Evolutionary conservation across 1,284 basidiomycete species (phyloP).

Genomic region (Moesziomyces parantarcticus): DNA sequence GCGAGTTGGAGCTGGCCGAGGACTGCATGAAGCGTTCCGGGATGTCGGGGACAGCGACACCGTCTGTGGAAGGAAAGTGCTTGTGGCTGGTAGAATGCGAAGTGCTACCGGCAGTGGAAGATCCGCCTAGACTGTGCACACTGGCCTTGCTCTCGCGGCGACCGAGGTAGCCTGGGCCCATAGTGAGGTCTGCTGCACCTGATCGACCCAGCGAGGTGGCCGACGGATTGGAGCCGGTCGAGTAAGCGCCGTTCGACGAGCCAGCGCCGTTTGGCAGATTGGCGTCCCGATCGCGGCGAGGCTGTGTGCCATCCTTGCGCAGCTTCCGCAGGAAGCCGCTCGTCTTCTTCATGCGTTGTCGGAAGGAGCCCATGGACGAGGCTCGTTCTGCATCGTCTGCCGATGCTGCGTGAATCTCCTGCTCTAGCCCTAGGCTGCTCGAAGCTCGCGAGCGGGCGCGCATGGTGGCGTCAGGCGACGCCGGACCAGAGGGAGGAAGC

Average conservation of each 20-base stretch:
- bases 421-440: slow-evolving; percentile 42
- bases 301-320: slow-evolving; percentile 23
- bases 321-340: slow-evolving; percentile 58
- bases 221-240: slow-evolving; percentile 29
- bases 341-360: slow-evolving; percentile 62
- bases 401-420: slow-evolving; percentile 27
- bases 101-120: slow-evolving; percentile 17
- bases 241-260: slow-evolving; percentile 13
- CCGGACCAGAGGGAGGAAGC: slow-evolving; percentile 5
- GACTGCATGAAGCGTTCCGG: slow-evolving; percentile 32
- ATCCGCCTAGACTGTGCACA: slow-evolving; percentile 19
- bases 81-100: slow-evolving; percentile 17
- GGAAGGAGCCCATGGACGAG: slow-evolving; percentile 34
- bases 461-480: background rate
- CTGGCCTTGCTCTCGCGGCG: slow-evolving; percentile 32
- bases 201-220: slow-evolving; percentile 21
- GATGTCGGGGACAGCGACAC: slow-evolving; percentile 34
- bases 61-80: slow-evolving; percentile 23
- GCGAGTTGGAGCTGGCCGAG: slow-evolving; percentile 16
- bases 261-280: slow-evolving; percentile 3
- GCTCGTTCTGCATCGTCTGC: slow-evolving; percentile 3
- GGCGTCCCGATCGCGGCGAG: slow-evolving; percentile 16
- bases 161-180: slow-evolving; percentile 2
- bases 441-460: slow-evolving; percentile 17
- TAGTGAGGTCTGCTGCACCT: slow-evolving; percentile 1